phyloP scores from a whole-genome alignment of 768 basidiomycete genomes.

The Lanmaoa rubissima region DNA sequence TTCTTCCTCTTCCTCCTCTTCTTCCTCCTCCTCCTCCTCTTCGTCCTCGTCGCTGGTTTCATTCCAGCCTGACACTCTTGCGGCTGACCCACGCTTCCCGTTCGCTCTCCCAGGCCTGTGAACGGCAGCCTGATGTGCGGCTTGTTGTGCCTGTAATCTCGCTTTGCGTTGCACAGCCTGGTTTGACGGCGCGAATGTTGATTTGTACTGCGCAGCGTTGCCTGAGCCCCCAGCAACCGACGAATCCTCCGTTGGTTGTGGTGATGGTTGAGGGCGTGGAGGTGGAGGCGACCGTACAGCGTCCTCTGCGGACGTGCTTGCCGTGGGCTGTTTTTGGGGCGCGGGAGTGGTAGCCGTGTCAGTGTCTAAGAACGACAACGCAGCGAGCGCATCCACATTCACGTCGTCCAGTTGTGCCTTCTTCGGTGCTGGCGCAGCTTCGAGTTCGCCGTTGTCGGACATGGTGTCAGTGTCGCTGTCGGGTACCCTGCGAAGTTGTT shows the following conservation, averaged over 20 bases:
- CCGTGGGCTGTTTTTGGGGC: constrained; percentile 13
- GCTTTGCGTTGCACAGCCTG: constrained; percentile 84
- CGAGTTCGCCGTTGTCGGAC: constrained; percentile 22
- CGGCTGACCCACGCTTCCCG: constrained; percentile 41
- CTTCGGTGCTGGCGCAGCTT: constrained; percentile 5
- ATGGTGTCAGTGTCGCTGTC: constrained; percentile 36
- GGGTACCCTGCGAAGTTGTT: constrained; percentile 24
- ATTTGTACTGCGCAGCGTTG: constrained; percentile 53
- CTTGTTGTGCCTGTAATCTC: constrained; percentile 79
- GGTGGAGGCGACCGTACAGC: constrained; percentile 8
- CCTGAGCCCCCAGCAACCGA: constrained; percentile 23
- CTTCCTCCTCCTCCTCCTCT: constrained; percentile 78
- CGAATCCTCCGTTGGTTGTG: constrained; percentile 37
- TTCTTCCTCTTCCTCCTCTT: constrained; percentile 67
- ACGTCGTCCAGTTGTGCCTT: constrained; percentile 42
- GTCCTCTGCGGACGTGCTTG: constrained; percentile 3
- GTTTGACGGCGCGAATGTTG: constrained; percentile 86
- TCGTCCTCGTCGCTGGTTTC: constrained; percentile 82
- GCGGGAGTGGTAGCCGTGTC: constrained; percentile 21
- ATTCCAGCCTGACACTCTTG: constrained; percentile 45
- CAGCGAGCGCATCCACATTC: constrained; percentile 73
- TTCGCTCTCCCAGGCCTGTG: constrained; percentile 67
- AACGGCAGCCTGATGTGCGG: constrained; percentile 74
- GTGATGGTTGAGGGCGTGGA: constrained; percentile 27
- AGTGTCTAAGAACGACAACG: constrained; percentile 69